Evolutionary conservation across 2,329 filamentous ascomycete genomes (phyloP).

Genomic region (Colletotrichum musae): DNA sequence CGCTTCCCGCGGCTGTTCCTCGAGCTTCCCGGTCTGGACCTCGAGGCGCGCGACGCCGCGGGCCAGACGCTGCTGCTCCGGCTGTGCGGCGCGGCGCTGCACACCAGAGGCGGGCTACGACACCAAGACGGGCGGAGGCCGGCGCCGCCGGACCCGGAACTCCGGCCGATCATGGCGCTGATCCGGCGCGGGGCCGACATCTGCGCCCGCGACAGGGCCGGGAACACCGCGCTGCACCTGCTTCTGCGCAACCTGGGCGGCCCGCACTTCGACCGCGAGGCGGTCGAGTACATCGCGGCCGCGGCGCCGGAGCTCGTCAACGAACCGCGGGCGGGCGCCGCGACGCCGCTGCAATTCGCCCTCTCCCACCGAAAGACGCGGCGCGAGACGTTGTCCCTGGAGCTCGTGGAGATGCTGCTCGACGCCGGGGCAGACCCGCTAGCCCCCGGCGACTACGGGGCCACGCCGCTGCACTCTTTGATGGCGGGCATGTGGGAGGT

Average conservation of each 20-base stretch:
- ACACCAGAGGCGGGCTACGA: not conserved
- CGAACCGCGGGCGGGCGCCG: not conserved
- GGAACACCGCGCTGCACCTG: slow-evolving; percentile 4
- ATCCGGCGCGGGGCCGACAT: slow-evolving; percentile 9
- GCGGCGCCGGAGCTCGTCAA: slow-evolving; percentile 17
- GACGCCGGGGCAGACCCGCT: not conserved
- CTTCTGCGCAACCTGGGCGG: not conserved
- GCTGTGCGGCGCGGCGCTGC: not conserved
- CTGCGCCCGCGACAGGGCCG: not conserved
- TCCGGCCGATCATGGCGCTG: not conserved
- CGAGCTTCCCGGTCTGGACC: not conserved
- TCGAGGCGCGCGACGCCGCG: slow-evolving; percentile 6
- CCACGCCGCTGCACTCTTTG: slow-evolving; percentile 2
- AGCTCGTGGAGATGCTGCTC: not conserved
- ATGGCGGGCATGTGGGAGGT: not conserved
- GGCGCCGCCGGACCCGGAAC: not conserved
- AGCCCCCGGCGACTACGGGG: not conserved
- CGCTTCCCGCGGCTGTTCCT: slow-evolving; percentile 1
- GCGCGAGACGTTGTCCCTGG: not conserved
- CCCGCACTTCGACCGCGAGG: not conserved
- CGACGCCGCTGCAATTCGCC: slow-evolving; percentile 11
- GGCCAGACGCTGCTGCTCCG: slow-evolving; percentile 13
- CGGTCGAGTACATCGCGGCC: not conserved
- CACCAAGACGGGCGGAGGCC: not conserved
- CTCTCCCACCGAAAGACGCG: not conserved